Evolutionary conservation across 2,329 filamentous ascomycete species (phyloP), one percentile per base, ranked within the genome.

Genomic region (Botrytis medusae): DNA sequence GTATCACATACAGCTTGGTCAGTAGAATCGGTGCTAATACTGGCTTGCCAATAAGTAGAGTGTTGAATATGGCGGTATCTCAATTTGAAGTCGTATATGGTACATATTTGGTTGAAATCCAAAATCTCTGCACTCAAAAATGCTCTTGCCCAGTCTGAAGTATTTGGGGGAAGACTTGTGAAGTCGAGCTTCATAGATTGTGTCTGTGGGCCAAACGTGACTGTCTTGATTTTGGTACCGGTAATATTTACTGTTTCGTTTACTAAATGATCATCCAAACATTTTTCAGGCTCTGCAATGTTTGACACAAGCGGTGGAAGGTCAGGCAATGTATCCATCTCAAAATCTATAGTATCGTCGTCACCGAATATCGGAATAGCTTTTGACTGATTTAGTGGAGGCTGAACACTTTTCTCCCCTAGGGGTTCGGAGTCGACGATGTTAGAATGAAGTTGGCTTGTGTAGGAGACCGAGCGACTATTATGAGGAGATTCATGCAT

Each of bases 51-150:
- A 54, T 76, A 61, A 37, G 42, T 29, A 37, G 67, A 60, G 29
- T 57, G 40, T 54, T 72, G 60, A 4, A 75, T 34, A 14, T 71
- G 46, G 22, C 64, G 46, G 51, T 75, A 65, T 59, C 76, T 74
- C 48, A 54, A 54, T 42, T 75, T 34, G 29, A 80, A 77, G 70
- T 81, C 79, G 72, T 77, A 74, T 18, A 77, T 76, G 46, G 77
- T 74, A 60, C 78, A 80, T 2, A 76, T 68, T 32, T 77, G 74
- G 4, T 76, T 68, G 54, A 81, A 78, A 7, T 59, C 20, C 16
- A 72, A 12, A 16, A 16, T 65, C 40, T 72, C 61, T 54, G 57
- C 32, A 40, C 62, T 67, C n/a, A 29, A 46, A n/a, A 64, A 72
- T 14, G 37, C 37, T 44, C 29, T n/a, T 40, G n/a, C 32, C 70